These are phyloP conservation scores for Tulasnella sp. DNA, from an alignment of 768 basidiomycete genomes.

Conservation along the genomic window DNA sequence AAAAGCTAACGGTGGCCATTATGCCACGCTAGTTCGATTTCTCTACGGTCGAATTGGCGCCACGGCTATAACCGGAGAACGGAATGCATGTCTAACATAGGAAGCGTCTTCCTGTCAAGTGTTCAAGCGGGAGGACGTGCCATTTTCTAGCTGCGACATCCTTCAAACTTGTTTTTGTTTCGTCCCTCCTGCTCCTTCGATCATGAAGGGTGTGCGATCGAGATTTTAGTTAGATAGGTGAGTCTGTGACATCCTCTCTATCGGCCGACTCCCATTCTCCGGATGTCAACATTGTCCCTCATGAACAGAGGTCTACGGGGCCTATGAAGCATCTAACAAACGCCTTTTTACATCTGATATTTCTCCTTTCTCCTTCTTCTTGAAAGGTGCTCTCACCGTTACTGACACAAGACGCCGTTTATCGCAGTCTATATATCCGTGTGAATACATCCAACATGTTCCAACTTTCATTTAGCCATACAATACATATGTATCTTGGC, in stretches of 20 bases:
- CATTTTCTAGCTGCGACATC: slow-evolving; percentile 24
- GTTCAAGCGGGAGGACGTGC: slow-evolving; percentile 2
- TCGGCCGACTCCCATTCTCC: not conserved
- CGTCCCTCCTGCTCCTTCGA: not conserved
- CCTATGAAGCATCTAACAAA: not conserved
- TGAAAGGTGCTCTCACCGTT: too few relatives aligned
- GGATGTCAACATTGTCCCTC: not conserved
- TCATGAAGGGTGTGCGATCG: not conserved
- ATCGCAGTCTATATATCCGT: too few relatives aligned
- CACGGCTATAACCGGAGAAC: slow-evolving; percentile 1
- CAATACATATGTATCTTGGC: too few relatives aligned
- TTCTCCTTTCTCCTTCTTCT: not conserved
- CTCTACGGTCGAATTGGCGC: not conserved
- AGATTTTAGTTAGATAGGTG: not conserved
- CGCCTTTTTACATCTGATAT: not conserved
- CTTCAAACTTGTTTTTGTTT: not conserved
- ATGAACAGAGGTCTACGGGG: not conserved
- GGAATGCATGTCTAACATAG: slow-evolving; percentile 21
- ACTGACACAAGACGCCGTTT: too few relatives aligned
- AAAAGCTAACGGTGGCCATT: slow-evolving; percentile 2
- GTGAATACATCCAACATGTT: too few relatives aligned
- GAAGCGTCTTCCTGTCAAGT: slow-evolving; percentile 13
- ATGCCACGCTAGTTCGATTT: slow-evolving; percentile 3
- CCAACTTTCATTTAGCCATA: too few relatives aligned
- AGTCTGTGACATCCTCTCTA: not conserved